These are phyloP conservation scores for Solanum lignicaule DNA, from an alignment of 257 asterid genomes.

Conservation along the genomic window DNA sequence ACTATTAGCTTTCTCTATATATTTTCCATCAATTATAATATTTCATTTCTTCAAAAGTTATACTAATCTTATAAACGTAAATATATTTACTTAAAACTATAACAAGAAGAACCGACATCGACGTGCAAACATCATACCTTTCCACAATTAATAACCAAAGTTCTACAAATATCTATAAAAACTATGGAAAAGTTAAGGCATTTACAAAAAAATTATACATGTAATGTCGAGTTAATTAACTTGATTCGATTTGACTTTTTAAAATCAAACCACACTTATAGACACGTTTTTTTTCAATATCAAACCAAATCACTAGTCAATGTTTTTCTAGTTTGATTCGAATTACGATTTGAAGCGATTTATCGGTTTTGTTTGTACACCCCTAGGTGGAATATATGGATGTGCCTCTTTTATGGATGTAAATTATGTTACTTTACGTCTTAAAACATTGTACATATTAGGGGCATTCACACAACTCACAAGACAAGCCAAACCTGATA, in stretches of 20 bases:
- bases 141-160: background rate
- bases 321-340: no score
- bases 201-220: no score
- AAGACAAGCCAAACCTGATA: background rate
- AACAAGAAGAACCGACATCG: no score
- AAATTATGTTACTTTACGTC: constrained; percentile 10
- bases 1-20: background rate
- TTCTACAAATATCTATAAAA: background rate
- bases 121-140: background rate
- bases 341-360: background rate
- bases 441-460: constrained; percentile 20
- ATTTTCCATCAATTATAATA: background rate
- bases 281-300: no score
- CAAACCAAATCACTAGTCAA: no score
- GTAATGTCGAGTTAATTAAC: background rate
- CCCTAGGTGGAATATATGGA: background rate
- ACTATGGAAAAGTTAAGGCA: background rate
- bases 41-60: background rate
- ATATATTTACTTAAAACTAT: no score
- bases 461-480: constrained; percentile 31
- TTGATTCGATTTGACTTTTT: no score
- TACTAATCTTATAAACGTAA: no score
- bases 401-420: background rate
- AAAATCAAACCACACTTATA: no score
- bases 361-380: no score